phyloP scores from a whole-genome alignment of 2,329 filamentous ascomycete species.

The Botrytis fabae region DNA sequence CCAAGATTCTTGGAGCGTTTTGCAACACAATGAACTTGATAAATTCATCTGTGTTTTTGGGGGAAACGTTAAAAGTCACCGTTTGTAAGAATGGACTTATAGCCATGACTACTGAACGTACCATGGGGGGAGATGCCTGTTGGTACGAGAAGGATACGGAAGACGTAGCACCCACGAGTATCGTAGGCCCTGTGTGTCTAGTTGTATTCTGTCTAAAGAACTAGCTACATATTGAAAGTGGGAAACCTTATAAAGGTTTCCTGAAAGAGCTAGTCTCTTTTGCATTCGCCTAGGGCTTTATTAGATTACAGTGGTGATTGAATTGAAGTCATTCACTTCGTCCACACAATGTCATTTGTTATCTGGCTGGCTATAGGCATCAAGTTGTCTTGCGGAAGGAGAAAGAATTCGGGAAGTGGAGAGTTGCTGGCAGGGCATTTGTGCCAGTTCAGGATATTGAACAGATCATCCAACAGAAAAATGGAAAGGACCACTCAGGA shows the following conservation, averaged over 20 bases:
- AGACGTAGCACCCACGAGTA: no score
- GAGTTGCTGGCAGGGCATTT: not conserved
- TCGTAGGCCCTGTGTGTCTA: no score
- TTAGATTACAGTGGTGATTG: no score
- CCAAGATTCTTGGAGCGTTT: not conserved
- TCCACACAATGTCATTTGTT: no score
- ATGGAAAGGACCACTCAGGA: not conserved
- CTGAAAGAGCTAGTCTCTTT: no score
- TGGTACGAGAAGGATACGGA: no score
- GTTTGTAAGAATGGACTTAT: not conserved
- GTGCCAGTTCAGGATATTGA: not conserved
- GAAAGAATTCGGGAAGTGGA: not conserved
- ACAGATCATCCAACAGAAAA: not conserved
- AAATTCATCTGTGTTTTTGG: not conserved
- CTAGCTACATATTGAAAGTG: no score
- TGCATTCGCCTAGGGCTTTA: no score
- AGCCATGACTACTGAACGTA: not conserved
- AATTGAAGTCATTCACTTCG: no score
- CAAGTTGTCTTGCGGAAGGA: not conserved
- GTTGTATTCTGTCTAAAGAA: no score
- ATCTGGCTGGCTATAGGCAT: not conserved
- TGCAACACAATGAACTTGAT: not conserved
- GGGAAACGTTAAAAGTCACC: not conserved
- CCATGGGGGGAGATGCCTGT: not conserved
- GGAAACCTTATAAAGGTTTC: no score